Conservation (phyloP, 176 grass and related monocot genomes). For the Aegilops umbellulata region DNA sequence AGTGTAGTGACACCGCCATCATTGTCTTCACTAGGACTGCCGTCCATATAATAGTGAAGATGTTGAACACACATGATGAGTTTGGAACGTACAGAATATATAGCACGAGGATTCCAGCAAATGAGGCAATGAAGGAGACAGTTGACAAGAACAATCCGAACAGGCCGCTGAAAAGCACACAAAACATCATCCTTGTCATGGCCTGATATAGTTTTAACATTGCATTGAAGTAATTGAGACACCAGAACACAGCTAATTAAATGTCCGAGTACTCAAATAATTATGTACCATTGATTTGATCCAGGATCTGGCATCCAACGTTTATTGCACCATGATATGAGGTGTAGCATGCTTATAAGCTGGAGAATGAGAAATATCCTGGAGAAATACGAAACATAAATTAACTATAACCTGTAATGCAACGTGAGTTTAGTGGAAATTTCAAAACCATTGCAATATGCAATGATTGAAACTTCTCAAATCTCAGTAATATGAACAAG, state of each 20-base stretch:
- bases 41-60: conserved; percentile 86
- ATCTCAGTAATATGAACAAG: not conserved
- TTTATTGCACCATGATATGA: conserved; percentile 86
- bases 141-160: conserved; percentile 82
- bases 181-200: not conserved
- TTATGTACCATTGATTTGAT: conserved; percentile 62
- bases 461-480: not conserved
- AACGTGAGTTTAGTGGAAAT: not conserved
- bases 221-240: not conserved
- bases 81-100: conserved; percentile 59
- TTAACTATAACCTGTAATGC: conserved; percentile 16
- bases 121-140: conserved; percentile 70
- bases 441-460: not conserved
- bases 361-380: conserved; percentile 96
- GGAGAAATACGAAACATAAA: conserved; percentile 18
- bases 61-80: conserved; percentile 69
- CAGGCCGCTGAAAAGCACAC: conserved; percentile 51
- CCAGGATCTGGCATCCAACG: conserved; percentile 67
- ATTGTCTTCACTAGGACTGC: conserved; percentile 65
- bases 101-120: conserved; percentile 58
- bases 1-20: conserved; percentile 83
- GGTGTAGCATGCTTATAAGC: conserved; percentile 81
- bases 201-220: not conserved
- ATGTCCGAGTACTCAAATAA: not conserved
- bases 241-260: not conserved